These are phyloP conservation scores for Naganishia onofrii DNA, from an alignment of 768 basidiomycete species.

Conservation along the genomic window DNA sequence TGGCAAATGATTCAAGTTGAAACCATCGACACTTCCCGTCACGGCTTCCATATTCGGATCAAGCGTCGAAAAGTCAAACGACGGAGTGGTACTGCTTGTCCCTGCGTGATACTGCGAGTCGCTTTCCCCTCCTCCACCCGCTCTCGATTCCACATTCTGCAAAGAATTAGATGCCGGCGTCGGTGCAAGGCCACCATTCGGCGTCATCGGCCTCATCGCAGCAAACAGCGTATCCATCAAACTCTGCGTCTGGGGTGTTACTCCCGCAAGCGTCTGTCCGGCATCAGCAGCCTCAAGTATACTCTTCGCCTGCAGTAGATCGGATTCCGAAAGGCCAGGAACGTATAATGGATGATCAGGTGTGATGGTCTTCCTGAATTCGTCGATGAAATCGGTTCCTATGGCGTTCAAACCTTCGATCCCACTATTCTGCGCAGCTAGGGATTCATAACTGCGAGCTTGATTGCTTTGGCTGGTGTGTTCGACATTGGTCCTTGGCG, in stretches of 20 bases:
- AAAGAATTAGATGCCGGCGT: neutral
- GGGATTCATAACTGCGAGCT: neutral
- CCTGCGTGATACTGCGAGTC: neutral
- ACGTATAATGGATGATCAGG: conserved; percentile 5
- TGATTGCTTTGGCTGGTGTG: neutral
- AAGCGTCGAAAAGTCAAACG: conserved; percentile 20
- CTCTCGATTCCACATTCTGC: neutral
- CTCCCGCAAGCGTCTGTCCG: neutral
- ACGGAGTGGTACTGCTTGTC: conserved; percentile 3
- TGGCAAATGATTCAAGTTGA: neutral
- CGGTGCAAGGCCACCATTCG: neutral
- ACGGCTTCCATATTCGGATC: conserved; percentile 16
- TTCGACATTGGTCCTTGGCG: neutral
- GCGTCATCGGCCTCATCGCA: conserved; percentile 3
- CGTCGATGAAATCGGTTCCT: conserved; percentile 17
- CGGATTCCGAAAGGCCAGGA: neutral
- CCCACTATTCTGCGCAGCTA: neutral
- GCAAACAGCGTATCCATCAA: conserved; percentile 15
- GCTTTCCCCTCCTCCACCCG: neutral
- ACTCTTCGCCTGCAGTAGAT: neutral
- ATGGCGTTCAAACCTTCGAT: conserved; percentile 2
- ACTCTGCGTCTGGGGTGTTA: conserved; percentile 16
- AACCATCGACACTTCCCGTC: neutral
- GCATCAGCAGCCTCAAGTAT: conserved; percentile 5
- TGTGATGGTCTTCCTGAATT: conserved; percentile 15